Evolutionary conservation across 2,329 filamentous ascomycete species (phyloP), one percentile per base, ranked within the genome.

Genomic region (Beauveria varroae): DNA sequence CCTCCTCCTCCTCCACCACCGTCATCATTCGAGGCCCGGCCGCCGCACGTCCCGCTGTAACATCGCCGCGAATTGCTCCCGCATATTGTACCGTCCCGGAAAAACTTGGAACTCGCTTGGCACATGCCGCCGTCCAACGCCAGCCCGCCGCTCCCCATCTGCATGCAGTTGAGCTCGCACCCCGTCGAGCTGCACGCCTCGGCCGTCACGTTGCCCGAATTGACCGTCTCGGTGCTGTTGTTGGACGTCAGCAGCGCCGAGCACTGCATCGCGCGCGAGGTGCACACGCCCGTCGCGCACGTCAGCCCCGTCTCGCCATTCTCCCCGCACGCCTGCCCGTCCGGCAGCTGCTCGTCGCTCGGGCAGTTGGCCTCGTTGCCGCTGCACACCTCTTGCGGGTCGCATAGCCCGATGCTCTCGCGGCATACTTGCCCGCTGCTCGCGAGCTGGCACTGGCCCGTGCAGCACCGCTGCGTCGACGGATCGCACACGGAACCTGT

Each of bases 221-320:
- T 87, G 9, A 90, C 87, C 67, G 85, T 86, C 1, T 89, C 93
- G 68, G 90, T 84, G 75, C 91, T 92, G 70, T 81, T 83, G 63
- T 83, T 80, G 0, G 86, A 86, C 65, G 87, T 83, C 24, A 90
- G 90, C 81, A 96, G 89, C 28, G 92, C 78, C 2, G 85, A 86
- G 77, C 91, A 96, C 75, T 96, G 91, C 69, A 86, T 80, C 71
- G 95, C 84, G 64, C 91, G 85, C 61, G 87, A 91, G 7, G 91
- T 96, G 74, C 91, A 96, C 74, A 95, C 90, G 16, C 91, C 91
- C 56, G 87, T 90, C 26, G 91, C 89, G 70, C 91, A 96, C 44
- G 83, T 77, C 37, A 95, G 78, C 2, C 82, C 82, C 1, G 71
- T 28, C 16, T 20, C 47, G 22, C 86, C 86, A 50, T 70, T 86